phyloP scores from a whole-genome alignment of 257 asterid genomes.

The Henckelia pumila region DNA sequence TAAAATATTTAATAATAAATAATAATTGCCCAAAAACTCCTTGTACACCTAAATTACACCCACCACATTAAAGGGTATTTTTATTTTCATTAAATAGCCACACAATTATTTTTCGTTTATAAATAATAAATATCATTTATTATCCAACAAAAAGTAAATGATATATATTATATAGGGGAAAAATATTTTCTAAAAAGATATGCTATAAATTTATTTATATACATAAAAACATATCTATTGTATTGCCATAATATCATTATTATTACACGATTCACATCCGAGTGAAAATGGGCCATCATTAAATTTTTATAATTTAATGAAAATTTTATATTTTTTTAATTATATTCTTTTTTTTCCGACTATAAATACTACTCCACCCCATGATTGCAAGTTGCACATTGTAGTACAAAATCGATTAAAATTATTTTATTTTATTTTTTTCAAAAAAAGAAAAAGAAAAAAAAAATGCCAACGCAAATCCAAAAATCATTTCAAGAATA shows the following conservation, averaged over 20 bases:
- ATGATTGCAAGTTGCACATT: background rate
- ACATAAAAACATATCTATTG: too few relatives aligned
- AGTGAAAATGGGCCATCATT: background rate
- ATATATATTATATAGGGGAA: background rate
- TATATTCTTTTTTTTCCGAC: background rate
- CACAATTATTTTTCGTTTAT: background rate
- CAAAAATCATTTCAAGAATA: conserved; percentile 40
- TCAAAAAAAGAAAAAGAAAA: background rate
- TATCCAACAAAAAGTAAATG: background rate
- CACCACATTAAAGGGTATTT: background rate
- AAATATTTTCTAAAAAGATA: too few relatives aligned
- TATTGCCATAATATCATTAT: background rate
- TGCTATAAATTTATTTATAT: too few relatives aligned
- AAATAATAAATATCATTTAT: too few relatives aligned
- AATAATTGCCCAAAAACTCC: background rate
- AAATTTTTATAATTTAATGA: background rate
- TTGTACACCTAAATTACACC: background rate
- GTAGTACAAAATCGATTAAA: background rate
- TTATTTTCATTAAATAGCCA: background rate
- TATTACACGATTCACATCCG: too few relatives aligned
- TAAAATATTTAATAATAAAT: background rate
- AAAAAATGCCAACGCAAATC: conserved; percentile 36
- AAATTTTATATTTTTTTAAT: too few relatives aligned
- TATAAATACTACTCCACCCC: background rate
- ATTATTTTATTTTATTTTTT: too few relatives aligned